Evolutionary conservation across 164 flowering plant genomes (phyloP), one percentile per base, ranked within the genome.

Genomic region (Aristolochia fimbriata): DNA sequence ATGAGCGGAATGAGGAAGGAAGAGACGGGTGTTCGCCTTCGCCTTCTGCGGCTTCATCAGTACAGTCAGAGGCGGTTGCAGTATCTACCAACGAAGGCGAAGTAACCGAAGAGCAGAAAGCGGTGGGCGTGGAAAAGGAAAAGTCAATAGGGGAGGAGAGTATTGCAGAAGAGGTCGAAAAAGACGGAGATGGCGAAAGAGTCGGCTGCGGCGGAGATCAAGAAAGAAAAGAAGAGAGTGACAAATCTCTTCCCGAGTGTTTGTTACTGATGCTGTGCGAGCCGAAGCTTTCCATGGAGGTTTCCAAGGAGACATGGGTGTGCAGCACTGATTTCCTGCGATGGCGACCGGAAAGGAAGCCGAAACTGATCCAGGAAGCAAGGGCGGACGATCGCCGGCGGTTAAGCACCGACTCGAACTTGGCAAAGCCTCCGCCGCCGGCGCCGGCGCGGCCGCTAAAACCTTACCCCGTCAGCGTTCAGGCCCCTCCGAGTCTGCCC

Each of bases 241-340:
- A 47, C 24, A 51, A 30, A 63, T 37, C 63, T 0, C 62, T 90
- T 62, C 94, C 97, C 2, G 95, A 93, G 21, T 93, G 97, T 67
- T 72, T 93, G 65, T 63, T 93, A 65, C 31, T 93, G 61, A 93
- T 93, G 97, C 91, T 88, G 95, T 82, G 84, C 58, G 99, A 93
- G 74, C 97, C 99, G 3, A 94, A 94, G 72, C 74, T 94, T 14
- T 94, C 99, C 12, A 94, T 91, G 96, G 99, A 94, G 71, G 97
- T 94, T 13, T 85, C 95, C 17, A 85, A 82, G 71, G 99, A 94
- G 65, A 94, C 97, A 0, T 94, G 97, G 99, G 95, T 91, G 3
- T 83, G 95, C 70, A 81, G 84, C 25, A 78, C 86, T 1, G 99
- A 93, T 63, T 90, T 90, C 85, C 66, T 85, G 70, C 59, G 83